phyloP scores from a whole-genome alignment of 306 rosid species.

The Vicia faba region DNA sequence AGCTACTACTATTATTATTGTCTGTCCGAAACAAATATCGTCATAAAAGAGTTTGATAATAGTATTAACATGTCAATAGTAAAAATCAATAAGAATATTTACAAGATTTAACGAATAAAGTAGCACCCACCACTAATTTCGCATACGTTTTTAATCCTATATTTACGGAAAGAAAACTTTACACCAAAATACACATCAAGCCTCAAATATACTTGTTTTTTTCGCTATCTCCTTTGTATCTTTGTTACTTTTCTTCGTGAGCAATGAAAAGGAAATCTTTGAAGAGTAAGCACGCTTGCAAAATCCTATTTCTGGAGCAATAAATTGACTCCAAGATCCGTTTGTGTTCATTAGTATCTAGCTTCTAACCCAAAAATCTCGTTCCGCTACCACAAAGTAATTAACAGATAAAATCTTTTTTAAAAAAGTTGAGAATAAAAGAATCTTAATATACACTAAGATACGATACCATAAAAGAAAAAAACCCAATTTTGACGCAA shows the following conservation, averaged over 20 bases:
- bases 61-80: no score
- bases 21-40: no score
- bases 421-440: conserved; percentile 42
- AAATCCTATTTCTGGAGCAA: conserved; percentile 14
- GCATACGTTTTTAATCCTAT: not conserved
- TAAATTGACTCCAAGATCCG: conserved; percentile 44
- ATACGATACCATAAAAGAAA: conserved; percentile 3
- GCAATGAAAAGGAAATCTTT: conserved; percentile 29
- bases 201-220: conserved; percentile 8
- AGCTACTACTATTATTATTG: no score
- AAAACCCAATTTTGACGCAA: conserved; percentile 31
- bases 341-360: conserved; percentile 20
- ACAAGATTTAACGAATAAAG: not conserved
- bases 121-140: not conserved
- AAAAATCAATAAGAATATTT: not conserved
- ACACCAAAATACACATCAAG: conserved; percentile 7
- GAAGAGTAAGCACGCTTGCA: no score
- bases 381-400: conserved; percentile 39
- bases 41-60: no score
- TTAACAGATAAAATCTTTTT: conserved; percentile 19
- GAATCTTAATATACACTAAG: conserved; percentile 54
- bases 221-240: not conserved
- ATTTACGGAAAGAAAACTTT: conserved; percentile 27
- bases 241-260: conserved; percentile 39
- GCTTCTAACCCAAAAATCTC: conserved; percentile 41